Base-by-base conservation (phyloP, 768 basidiomycete genomes). In the Macrolepiota fuliginosa region DNA sequence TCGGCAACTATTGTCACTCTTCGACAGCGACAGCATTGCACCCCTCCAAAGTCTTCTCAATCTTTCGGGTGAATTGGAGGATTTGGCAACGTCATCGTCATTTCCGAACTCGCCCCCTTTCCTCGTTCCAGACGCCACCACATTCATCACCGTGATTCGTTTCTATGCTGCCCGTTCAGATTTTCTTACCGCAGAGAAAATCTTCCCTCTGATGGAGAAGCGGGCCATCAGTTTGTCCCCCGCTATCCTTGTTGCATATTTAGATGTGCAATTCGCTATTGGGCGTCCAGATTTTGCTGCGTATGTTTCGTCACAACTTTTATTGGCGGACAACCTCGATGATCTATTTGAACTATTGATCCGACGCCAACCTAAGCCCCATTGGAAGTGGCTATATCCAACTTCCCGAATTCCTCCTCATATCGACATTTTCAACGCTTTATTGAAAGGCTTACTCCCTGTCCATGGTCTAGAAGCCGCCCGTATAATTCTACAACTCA, bases 141-240 rank as follows among this genome's bases (percentile, higher is more conserved):
- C 90, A 0, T 89, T 84, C 71, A 79, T 84, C 9, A 79, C 86
- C 47, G 77, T 89, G 63, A 84, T 91, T 70, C 81, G 84, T 68
- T 77, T 83, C 65, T 70, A 85, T 58, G 81, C 80, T 36, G 70
- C 65, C 17, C 76, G 74, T 39, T 73, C 73, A 35, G 78, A 85
- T 65, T 72, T 83, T 45, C 64, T 76, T 19, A 76, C 76, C 47
- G 81, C 84, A 9, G 67, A 83, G 58, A 70, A 73, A 25, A 72
- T 87, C 49, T 72, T 85, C 55, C 70, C 79, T 36, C 75, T 74
- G 29, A 86, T 89, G 81, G 65, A 74, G 45, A 54, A 68, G 15
- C 67, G 71, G 17, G 77, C 76, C 32, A 71, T 86, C 59, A 65
- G 66, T 37, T 79, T 84, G 11, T 83, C 87, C 53, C 64, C 77